Base-by-base conservation (phyloP, 2,329 filamentous ascomycete species). In the Penicillium sp. region DNA sequence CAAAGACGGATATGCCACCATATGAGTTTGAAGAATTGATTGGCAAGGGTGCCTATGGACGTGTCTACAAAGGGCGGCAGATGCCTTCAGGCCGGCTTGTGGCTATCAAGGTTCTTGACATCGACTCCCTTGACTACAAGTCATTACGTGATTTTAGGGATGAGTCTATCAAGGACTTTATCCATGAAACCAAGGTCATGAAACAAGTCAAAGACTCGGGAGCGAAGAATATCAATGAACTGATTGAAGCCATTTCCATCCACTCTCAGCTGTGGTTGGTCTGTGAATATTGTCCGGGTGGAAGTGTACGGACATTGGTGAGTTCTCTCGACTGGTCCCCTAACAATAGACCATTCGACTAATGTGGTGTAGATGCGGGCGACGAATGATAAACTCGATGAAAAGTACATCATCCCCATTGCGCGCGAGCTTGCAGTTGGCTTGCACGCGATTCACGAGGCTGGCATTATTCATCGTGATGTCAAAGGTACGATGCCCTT, bases 191-290 rank as follows among this genome's bases (percentile, higher is more conserved):
- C 44, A 83, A 81, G 50, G 85, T 87, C 22, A 79, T 89, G 66
- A 82, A 85, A 63, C 84, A 87, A 66, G 79, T 87, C 10, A 84
- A 85, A 68, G 85, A 87, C 64, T 82, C 83, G 58, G 83, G 81
- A 40, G 86, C 85, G 2, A 82, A 82, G 62, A 87, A 87, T 59
- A 83, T 89, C 66, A 89, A 88, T 60, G 81, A 84, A 60, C 81
- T 89, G 41, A 84, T 87, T 61, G 86, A 88, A 65, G 85, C 86
- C 0, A 83, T 87, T 46, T 82, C 85, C 3, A 82, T 88, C 22
- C 85, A 88, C 64, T 85, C 84, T 53, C 85, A 88, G 65, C 75
- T 89, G 22, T 89, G 86, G 86, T 82, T 89, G 61, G 81, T 89
- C 55, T 87, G 83, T 71, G 86, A 88, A 69, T 88, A 88, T 69